phyloP scores from a whole-genome alignment of 495 filamentous ascomycete genomes.

The Aspergillus cavernicola region DNA sequence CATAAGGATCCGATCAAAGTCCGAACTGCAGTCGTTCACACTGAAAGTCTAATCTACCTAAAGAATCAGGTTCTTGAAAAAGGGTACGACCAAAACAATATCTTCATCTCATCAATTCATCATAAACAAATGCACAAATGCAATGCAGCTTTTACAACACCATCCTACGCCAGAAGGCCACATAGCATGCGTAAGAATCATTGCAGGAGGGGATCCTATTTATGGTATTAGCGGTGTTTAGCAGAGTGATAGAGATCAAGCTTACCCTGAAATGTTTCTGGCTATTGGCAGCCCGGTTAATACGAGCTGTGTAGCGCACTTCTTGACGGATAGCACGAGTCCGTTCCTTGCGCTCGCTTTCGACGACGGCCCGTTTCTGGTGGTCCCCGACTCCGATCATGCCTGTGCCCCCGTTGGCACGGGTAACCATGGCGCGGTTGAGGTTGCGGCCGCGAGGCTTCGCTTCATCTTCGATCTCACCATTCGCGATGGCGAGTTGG shows the following conservation, averaged over 20 bases:
- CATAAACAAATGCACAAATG: background rate
- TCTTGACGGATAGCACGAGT: slow-evolving; percentile 58
- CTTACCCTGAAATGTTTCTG: slow-evolving; percentile 77
- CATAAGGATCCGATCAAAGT: too few species aligned
- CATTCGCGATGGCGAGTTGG: slow-evolving; percentile 45
- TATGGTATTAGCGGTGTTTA: slow-evolving; percentile 16
- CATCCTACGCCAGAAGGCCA: slow-evolving; percentile 6
- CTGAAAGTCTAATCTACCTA: too few species aligned
- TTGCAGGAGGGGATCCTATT: slow-evolving; percentile 45
- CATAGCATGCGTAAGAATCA: slow-evolving; percentile 22
- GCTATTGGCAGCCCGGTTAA: slow-evolving; percentile 61
- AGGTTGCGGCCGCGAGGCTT: slow-evolving; percentile 38
- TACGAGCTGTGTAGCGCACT: slow-evolving; percentile 56
- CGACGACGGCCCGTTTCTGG: slow-evolving; percentile 62
- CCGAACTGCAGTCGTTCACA: too few species aligned
- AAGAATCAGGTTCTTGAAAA: too few species aligned
- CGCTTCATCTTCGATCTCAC: slow-evolving; percentile 43
- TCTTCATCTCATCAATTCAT: background rate
- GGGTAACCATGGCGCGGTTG: slow-evolving; percentile 57
- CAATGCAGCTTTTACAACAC: background rate
- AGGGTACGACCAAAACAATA: background rate
- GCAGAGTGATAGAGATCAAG: slow-evolving; percentile 4
- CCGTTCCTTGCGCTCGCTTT: slow-evolving; percentile 62
- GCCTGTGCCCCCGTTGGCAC: slow-evolving; percentile 69
- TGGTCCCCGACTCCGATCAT: slow-evolving; percentile 70